Percentiles rank a stretch among this genome's conserved stretches.
Evolutionary conservation across 169 alveolate species (phyloP).

Genomic region (Cryptosporidium ubiquitum): DNA sequence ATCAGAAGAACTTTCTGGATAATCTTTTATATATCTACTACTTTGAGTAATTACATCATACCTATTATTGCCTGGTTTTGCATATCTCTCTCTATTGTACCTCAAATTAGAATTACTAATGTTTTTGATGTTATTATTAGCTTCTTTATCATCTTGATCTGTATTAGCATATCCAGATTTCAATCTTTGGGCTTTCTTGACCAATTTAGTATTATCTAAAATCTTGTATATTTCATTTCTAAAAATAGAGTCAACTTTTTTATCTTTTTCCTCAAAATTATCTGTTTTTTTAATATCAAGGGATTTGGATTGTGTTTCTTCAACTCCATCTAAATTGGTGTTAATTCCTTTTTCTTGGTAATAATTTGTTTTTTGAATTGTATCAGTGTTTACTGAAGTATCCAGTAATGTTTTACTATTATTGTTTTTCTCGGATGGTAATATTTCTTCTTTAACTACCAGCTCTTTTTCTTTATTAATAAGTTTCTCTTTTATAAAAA

Average conservation of each 20-base stretch:
- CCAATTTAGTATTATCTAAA: not conserved
- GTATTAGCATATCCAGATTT: conserved; percentile 7
- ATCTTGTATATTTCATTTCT: conserved; percentile 27
- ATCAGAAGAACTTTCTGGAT: conserved; percentile 8
- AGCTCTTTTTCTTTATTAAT: not conserved
- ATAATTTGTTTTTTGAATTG: not conserved
- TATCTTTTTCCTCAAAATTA: not conserved
- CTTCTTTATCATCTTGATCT: not conserved
- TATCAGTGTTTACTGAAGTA: not conserved
- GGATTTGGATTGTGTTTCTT: not conserved
- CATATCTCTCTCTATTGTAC: conserved; percentile 1
- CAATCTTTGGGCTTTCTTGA: not conserved
- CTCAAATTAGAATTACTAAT: not conserved
- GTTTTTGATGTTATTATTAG: not conserved
- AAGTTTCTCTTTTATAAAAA: not conserved
- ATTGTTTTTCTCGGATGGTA: not conserved
- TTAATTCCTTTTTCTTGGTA: not conserved
- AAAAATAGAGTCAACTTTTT: conserved; percentile 7
- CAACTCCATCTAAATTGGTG: not conserved
- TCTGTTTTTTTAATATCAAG: not conserved
- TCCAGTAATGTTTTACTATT: not conserved
- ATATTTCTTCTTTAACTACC: not conserved
- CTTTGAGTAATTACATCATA: conserved; percentile 27
- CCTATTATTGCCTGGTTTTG: conserved; percentile 11
- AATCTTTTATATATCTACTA: not conserved